These are phyloP conservation scores for Phytophthora chlamydospora DNA, from an alignment of 352 stramenopile species.

Conservation along the genomic window DNA sequence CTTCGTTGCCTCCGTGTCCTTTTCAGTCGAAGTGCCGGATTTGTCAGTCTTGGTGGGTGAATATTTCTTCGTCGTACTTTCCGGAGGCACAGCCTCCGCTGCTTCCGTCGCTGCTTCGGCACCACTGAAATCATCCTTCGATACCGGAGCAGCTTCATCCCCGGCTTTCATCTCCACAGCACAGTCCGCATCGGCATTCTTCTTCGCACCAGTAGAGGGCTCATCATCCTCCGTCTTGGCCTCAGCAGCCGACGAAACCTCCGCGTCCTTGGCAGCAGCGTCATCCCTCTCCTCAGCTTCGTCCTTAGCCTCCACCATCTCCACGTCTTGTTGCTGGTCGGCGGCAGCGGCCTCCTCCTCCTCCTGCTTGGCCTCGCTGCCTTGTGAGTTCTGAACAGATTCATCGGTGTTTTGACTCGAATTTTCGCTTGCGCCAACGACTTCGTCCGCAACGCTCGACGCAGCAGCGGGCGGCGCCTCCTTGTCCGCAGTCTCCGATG, in stretches of 20 bases:
- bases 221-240: conserved; percentile 10
- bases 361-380: conserved; percentile 17
- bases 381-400: conserved; percentile 13
- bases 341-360: not conserved
- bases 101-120: not conserved
- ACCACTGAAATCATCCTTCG: not conserved
- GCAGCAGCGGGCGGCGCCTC: conserved; percentile 4
- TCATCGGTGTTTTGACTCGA: conserved; percentile 23
- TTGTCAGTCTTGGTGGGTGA: too few relatives aligned
- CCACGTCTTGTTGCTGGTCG: conserved; percentile 16
- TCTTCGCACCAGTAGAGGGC: not conserved
- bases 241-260: conserved; percentile 5
- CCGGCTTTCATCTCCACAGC: conserved; percentile 21
- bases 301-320: conserved; percentile 6
- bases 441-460: conserved; percentile 8
- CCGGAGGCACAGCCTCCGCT: not conserved
- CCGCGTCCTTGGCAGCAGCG: conserved; percentile 5
- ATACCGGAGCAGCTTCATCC: conserved; percentile 7
- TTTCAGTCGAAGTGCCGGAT: not conserved
- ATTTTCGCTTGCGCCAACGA: conserved; percentile 17
- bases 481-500: conserved; percentile 21
- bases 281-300: not conserved
- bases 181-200: not conserved
- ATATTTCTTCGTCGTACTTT: not conserved
- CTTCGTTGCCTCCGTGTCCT: not conserved